Percentiles rank a stretch among this genome's conserved stretches.
These are phyloP conservation scores for Phyllosticta capitalensis DNA, from an alignment of 2,329 filamentous ascomycete genomes.

Conservation along the genomic window DNA sequence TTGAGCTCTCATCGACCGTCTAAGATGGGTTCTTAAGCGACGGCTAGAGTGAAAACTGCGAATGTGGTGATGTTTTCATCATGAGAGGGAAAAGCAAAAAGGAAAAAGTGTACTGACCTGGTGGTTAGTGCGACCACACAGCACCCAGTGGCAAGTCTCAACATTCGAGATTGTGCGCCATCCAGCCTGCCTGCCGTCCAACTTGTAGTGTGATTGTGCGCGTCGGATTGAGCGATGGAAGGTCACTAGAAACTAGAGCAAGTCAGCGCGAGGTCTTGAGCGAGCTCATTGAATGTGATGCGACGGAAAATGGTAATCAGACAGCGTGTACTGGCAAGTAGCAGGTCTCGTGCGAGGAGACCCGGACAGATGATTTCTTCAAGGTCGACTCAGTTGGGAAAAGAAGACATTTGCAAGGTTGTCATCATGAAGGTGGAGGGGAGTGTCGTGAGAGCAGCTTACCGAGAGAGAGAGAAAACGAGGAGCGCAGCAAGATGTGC, in stretches of 20 bases:
- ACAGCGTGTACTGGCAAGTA: slow-evolving; percentile 78
- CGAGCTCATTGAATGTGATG: background rate
- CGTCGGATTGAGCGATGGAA: background rate
- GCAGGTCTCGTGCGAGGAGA: slow-evolving; percentile 51
- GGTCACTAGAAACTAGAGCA: background rate
- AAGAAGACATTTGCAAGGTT: slow-evolving; percentile 60
- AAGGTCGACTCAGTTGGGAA: slow-evolving; percentile 75
- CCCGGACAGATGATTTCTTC: slow-evolving; percentile 62
- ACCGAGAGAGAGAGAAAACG: background rate
- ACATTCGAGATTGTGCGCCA: background rate
- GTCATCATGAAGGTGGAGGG: slow-evolving; percentile 51
- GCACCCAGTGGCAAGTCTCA: background rate
- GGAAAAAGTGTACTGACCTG: slow-evolving; percentile 2
- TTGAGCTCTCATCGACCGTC: slow-evolving; percentile 27
- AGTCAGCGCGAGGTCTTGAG: background rate
- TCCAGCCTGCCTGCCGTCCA: background rate
- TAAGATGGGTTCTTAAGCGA: slow-evolving; percentile 31
- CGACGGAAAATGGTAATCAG: slow-evolving; percentile 41
- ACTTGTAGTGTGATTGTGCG: background rate
- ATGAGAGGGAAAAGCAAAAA: slow-evolving; percentile 5
- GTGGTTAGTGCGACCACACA: background rate
- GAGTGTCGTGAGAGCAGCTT: background rate
- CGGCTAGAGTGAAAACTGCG: slow-evolving; percentile 22
- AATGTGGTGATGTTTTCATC: slow-evolving; percentile 16
- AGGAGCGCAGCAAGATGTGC: background rate